Base-by-base conservation (phyloP, 1,139 yeast genomes). In the Kurtzmaniella quercitrusa region DNA sequence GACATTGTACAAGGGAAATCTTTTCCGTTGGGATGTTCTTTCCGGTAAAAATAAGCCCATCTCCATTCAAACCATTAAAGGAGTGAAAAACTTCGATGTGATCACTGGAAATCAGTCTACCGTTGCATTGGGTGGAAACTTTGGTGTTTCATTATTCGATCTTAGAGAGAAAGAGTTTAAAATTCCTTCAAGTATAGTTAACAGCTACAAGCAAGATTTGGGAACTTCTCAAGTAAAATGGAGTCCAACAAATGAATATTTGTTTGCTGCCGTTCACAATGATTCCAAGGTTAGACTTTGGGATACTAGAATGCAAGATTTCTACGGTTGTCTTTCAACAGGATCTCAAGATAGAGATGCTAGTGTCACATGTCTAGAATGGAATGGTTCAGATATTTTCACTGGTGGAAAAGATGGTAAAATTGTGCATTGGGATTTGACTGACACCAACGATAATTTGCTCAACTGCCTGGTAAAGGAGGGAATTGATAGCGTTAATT, bases 361-460 rank as follows among this genome's bases (percentile, higher is more conserved):
- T 5, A 30, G 34, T 14, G 68, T 85, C 14, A 76, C 80, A 14
- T 65, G 80, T 19, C 57, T 86, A 26, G 80, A 80, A 50, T 87
- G 95, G 95, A 65, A 72, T 43, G 63, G 70, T 9, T 66, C 72
- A 30, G 84, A 80, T 52, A 56, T 86, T 36, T 80, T 82, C 55
- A 71, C 85, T 1, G 86, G 88, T 5, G 81, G 87, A 2, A 67
- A 71, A 47, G 93, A 86, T 56, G 94, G 94, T 2, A 79, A 77
- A 46, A 76, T 87, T 14, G 70, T 84, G 12, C 84, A 82, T 50
- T 87, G 95, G 95, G 84, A 82, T 58, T 63, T 82, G 34, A 17
- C 38, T 8, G 22, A 42, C 35, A 62, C 74, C 12, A 56, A 57
- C 15, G 69, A 63, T 42, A 47, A 59, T 38, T 52, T 70, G 2